These are phyloP conservation scores for Jamesozyma rosinii DNA, from an alignment of 805 yeast species.

Conservation along the genomic window DNA sequence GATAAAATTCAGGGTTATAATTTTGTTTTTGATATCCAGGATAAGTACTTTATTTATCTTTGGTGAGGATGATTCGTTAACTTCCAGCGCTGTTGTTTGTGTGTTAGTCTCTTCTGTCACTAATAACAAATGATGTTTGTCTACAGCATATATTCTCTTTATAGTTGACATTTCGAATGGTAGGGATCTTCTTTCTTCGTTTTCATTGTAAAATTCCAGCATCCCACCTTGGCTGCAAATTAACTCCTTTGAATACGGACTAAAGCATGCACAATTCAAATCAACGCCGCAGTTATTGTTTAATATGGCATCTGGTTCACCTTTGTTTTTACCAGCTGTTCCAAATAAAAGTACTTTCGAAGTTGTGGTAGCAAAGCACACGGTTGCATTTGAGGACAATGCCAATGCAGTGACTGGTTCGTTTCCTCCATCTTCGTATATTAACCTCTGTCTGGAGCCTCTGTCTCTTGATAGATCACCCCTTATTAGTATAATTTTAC, in stretches of 20 bases:
- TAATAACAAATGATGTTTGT: slow-evolving; percentile 49
- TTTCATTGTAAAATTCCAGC: slow-evolving; percentile 50
- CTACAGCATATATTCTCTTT: slow-evolving; percentile 36
- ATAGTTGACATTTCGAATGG: slow-evolving; percentile 43
- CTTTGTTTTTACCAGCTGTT: slow-evolving; percentile 71
- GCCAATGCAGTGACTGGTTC: slow-evolving; percentile 78
- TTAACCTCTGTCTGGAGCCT: slow-evolving; percentile 78
- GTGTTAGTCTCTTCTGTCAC: slow-evolving; percentile 40
- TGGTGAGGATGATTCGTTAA: slow-evolving; percentile 27
- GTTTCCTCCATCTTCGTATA: slow-evolving; percentile 48
- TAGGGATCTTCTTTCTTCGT: slow-evolving; percentile 41
- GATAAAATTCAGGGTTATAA: slow-evolving; percentile 58
- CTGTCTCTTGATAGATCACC: slow-evolving; percentile 85
- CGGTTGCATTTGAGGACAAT: slow-evolving; percentile 41
- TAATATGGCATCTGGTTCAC: slow-evolving; percentile 45
- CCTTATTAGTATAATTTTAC: slow-evolving; percentile 67
- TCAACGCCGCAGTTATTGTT: slow-evolving; percentile 41
- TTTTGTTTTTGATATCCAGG: slow-evolving; percentile 60
- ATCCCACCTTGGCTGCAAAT: slow-evolving; percentile 41
- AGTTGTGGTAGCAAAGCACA: slow-evolving; percentile 67
- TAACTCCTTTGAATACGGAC: slow-evolving; percentile 38
- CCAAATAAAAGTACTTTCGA: slow-evolving; percentile 59
- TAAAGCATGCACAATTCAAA: slow-evolving; percentile 34
- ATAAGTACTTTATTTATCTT: slow-evolving; percentile 49
- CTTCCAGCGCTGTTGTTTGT: slow-evolving; percentile 27